Base-by-base conservation (phyloP, 495 filamentous ascomycete species). In the Parathielavia hyrcaniae region DNA sequence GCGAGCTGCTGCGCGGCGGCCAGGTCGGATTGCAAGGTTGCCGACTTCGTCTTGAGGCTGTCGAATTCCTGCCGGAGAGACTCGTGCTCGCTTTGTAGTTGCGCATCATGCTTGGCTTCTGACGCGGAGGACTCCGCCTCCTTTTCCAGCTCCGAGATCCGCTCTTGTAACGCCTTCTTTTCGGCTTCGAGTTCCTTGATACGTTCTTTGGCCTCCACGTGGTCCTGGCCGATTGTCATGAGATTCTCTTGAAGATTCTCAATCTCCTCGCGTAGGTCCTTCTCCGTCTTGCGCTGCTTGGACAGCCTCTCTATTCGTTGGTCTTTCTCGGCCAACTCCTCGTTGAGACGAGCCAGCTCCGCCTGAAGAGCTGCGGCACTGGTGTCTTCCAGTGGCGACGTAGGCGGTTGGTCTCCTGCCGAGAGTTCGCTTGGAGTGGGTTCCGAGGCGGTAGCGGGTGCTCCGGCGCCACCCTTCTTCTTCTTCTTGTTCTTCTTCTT, bases 401-500 rank as follows among this genome's bases (percentile, higher is more conserved):
- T 48, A 9, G 62, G 63, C 13, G 59, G 51, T 5, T 64, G 65
- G 32, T 72, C 70, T n/a, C 39, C 40, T 5, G 43, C 48, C 14
- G 66, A 63, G 10, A 64, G 57, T 34, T 73, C 71, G 35, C 62
- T 68, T 17, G 59, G 34, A 14, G 64, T 50, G 36, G 57, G 35
- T 36, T 69, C 69, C 0, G 55, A 2, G 10, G 53, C 47, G 36
- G 64, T 36, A 7, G 57, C 50, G 14, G 64, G 49, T 5, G 57
- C 53, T 5, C 75, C 50, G 46, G 70, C 76, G 50, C 81, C 84
- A 16, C 78, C 82, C 78, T 90, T 95, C 79, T 93, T 95, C 78
- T 92, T 96, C 69, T 92, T 93, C 51, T 85, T 88, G 48, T 88
- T 93, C 67, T 89, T 96, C 76, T 90, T 93, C 69, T 86, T 90